phyloP scores from a whole-genome alignment of 768 basidiomycete genomes.

The Ramaria sp. region DNA sequence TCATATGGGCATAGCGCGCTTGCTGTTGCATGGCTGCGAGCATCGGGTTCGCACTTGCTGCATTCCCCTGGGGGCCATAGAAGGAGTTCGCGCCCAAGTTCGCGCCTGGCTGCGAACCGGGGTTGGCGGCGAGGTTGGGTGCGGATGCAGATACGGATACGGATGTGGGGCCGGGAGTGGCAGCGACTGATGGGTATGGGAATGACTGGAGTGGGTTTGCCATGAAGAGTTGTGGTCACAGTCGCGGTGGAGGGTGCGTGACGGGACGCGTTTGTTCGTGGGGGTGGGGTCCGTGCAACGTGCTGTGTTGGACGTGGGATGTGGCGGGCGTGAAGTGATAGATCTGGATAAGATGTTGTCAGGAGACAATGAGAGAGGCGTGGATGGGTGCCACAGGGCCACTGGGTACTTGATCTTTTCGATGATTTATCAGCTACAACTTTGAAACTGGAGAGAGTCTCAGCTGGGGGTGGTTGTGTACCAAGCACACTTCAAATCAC shows the following conservation, averaged over 20 bases:
- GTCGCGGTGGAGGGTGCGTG: background rate
- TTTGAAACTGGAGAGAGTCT: too few species aligned
- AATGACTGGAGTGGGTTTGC: background rate
- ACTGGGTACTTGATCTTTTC: too few species aligned
- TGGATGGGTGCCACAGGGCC: background rate
- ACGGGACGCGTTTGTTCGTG: background rate
- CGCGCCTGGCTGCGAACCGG: background rate
- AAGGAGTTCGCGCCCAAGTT: too few species aligned
- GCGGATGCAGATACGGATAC: background rate
- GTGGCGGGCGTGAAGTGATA: background rate
- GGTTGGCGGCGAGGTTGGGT: background rate
- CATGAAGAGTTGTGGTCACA: too few species aligned
- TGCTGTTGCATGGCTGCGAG: slow-evolving; percentile 8
- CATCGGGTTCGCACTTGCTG: too few species aligned
- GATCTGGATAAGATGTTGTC: background rate
- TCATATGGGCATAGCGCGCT: slow-evolving; percentile 13
- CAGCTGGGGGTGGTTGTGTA: too few species aligned
- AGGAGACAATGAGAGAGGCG: background rate
- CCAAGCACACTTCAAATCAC: too few species aligned
- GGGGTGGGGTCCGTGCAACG: background rate
- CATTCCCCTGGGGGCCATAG: too few species aligned
- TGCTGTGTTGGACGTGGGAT: background rate
- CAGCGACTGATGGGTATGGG: background rate
- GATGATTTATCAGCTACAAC: too few species aligned
- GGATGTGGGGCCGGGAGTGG: background rate